Evolutionary conservation across 2,329 filamentous ascomycete species (phyloP).

Genomic region (Chaetomiaceae sp.): DNA sequence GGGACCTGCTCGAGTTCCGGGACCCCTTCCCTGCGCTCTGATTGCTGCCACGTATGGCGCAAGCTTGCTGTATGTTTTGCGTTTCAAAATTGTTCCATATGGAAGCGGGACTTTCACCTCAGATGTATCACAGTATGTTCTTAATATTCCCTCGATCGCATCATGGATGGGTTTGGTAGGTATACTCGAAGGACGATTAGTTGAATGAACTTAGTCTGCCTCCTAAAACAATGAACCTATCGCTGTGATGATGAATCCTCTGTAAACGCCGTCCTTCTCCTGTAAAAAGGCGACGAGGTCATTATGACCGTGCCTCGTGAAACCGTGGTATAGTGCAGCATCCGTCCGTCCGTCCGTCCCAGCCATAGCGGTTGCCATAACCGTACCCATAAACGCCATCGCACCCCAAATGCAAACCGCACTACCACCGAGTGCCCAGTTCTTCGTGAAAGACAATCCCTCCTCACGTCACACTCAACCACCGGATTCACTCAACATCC

Average conservation of each 20-base stretch:
- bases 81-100: neutral
- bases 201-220: neutral
- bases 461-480: neutral
- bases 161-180: too few relatives aligned
- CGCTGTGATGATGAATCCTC: neutral
- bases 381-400: slow-evolving; percentile 14
- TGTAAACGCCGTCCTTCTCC: neutral
- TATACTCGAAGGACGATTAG: neutral
- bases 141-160: too few relatives aligned
- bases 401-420: slow-evolving; percentile 1
- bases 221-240: too few relatives aligned
- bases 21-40: slow-evolving; percentile 50
- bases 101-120: too few relatives aligned
- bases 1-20: slow-evolving; percentile 73
- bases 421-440: neutral
- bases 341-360: neutral
- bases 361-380: neutral
- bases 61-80: neutral
- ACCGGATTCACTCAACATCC: slow-evolving; percentile 33
- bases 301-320: neutral
- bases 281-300: neutral
- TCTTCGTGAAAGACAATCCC: too few relatives aligned
- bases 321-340: slow-evolving; percentile 14
- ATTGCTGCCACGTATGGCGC: neutral
- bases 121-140: too few relatives aligned